phyloP scores from a whole-genome alignment of 768 basidiomycete genomes.

The Boletus vinaceobasis region DNA sequence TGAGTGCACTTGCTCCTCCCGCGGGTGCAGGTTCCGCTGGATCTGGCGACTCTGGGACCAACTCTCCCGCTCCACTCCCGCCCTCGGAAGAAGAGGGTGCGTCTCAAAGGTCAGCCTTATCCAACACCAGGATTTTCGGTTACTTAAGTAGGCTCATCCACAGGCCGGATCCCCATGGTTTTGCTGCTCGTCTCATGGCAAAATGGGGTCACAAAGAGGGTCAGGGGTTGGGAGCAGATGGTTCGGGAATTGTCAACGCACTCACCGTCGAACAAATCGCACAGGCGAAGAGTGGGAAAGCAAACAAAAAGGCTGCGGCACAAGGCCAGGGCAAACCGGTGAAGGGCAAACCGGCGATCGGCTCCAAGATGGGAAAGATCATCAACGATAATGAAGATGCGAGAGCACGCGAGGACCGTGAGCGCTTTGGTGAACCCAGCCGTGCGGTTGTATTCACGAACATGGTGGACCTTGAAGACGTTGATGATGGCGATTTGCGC shows the following conservation, averaged over 20 bases:
- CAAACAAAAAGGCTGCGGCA: conserved; percentile 33
- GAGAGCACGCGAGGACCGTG: conserved; percentile 70
- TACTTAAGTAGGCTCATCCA: background rate
- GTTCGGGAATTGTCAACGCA: conserved; percentile 84
- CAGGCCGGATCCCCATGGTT: conserved; percentile 64
- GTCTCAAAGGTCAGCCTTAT: conserved; percentile 12
- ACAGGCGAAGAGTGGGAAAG: conserved; percentile 36
- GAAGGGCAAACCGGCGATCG: conserved; percentile 39
- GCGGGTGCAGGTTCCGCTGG: conserved; percentile 21
- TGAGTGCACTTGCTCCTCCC: conserved; percentile 51
- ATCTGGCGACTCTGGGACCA: conserved; percentile 24
- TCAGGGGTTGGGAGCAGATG: conserved; percentile 83
- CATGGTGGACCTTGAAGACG: conserved; percentile 81
- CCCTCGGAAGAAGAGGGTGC: conserved; percentile 31
- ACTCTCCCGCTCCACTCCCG: conserved; percentile 26
- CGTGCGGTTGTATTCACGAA: conserved; percentile 88
- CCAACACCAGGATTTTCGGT: background rate
- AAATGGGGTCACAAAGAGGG: conserved; percentile 97
- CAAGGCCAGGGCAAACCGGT: conserved; percentile 38
- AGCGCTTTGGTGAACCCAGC: conserved; percentile 85
- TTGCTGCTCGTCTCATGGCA: conserved; percentile 87
- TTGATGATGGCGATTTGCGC: conserved; percentile 78
- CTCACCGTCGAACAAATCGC: conserved; percentile 71
- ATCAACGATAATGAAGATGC: conserved; percentile 88
- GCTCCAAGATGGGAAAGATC: conserved; percentile 81